phyloP scores from a whole-genome alignment of 768 basidiomycete genomes.

The Lentinula guzmanii region DNA sequence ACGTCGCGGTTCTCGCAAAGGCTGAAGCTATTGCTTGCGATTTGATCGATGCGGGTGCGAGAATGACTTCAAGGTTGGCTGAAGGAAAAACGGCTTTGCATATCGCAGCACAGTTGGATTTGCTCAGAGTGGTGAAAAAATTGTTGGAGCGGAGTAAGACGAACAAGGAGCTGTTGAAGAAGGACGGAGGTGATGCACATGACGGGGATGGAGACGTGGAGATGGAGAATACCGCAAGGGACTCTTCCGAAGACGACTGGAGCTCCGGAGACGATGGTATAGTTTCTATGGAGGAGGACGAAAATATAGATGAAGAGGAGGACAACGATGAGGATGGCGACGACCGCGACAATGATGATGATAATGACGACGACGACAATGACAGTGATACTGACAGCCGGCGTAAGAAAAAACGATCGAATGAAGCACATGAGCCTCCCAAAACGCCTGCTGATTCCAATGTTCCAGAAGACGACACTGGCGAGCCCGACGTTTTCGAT shows the following conservation, averaged over 20 bases:
- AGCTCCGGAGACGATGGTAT: slow-evolving; percentile 36
- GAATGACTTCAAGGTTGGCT: slow-evolving; percentile 49
- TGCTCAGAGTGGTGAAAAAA: slow-evolving; percentile 36
- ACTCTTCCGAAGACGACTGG: slow-evolving; percentile 48
- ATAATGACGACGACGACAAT: slow-evolving; percentile 17
- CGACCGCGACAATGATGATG: slow-evolving; percentile 9
- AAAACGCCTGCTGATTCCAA: slow-evolving; percentile 11
- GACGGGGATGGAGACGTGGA: slow-evolving; percentile 7
- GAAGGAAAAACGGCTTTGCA: slow-evolving; percentile 54
- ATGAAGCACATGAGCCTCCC: not conserved
- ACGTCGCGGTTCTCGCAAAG: slow-evolving; percentile 46
- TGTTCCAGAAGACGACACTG: slow-evolving; percentile 40
- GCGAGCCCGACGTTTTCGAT: slow-evolving; percentile 51
- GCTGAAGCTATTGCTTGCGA: slow-evolving; percentile 40
- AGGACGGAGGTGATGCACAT: slow-evolving; percentile 16
- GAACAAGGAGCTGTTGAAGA: slow-evolving; percentile 25
- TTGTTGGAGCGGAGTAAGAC: slow-evolving; percentile 42
- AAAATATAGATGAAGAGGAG: slow-evolving; percentile 20
- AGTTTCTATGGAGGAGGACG: slow-evolving; percentile 19
- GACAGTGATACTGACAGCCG: slow-evolving; percentile 10
- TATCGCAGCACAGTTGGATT: slow-evolving; percentile 46
- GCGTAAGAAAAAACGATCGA: slow-evolving; percentile 12
- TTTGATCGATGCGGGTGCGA: slow-evolving; percentile 49
- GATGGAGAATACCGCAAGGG: slow-evolving; percentile 15
- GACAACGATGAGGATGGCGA: slow-evolving; percentile 11